Conservation (phyloP, 2,329 filamentous ascomycete species). For the Fusarium sublunatum region DNA sequence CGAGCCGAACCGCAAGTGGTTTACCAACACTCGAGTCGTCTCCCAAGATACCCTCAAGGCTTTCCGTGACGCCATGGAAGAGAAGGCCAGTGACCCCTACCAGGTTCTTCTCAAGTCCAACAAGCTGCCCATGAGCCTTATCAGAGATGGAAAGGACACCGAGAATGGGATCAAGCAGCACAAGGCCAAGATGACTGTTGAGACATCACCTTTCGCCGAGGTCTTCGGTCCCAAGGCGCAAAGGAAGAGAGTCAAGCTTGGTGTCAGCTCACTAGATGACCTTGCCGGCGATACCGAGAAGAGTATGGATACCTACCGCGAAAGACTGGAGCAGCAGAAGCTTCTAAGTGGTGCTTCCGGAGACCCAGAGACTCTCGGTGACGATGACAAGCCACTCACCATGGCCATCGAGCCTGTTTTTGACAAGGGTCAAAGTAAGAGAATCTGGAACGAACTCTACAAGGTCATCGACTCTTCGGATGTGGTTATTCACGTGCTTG, state of each 20-base stretch:
- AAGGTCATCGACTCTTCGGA: slow-evolving; percentile 97
- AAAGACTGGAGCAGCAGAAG: slow-evolving; percentile 81
- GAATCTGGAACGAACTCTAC: slow-evolving; percentile 97
- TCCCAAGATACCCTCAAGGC: slow-evolving; percentile 87
- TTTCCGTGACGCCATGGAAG: slow-evolving; percentile 92
- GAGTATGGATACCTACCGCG: slow-evolving; percentile 83
- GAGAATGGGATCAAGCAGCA: slow-evolving; percentile 92
- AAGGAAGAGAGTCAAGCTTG: slow-evolving; percentile 90
- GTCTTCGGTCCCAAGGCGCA: slow-evolving; percentile 95
- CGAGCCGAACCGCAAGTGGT: slow-evolving; percentile 98
- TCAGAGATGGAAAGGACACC: slow-evolving; percentile 76
- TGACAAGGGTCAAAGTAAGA: slow-evolving; percentile 92
- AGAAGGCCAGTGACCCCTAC: slow-evolving; percentile 90
- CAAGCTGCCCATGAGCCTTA: slow-evolving; percentile 95
- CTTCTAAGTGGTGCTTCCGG: slow-evolving; percentile 78
- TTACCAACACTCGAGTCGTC: slow-evolving; percentile 90
- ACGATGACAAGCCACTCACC: slow-evolving; percentile 57
- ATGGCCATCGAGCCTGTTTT: slow-evolving; percentile 88
- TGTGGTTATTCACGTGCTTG: slow-evolving; percentile 93
- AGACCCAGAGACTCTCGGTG: slow-evolving; percentile 62
- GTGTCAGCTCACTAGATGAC: slow-evolving; percentile 82
- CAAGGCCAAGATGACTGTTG: slow-evolving; percentile 91
- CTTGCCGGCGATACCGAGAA: slow-evolving; percentile 82
- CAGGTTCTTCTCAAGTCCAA: slow-evolving; percentile 96
- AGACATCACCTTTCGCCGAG: slow-evolving; percentile 84